Percentiles rank a stretch among this genome's conserved stretches.
These are phyloP conservation scores for Nitzschia palea DNA, from an alignment of 108 stramenopile genomes.

Conservation along the genomic window DNA sequence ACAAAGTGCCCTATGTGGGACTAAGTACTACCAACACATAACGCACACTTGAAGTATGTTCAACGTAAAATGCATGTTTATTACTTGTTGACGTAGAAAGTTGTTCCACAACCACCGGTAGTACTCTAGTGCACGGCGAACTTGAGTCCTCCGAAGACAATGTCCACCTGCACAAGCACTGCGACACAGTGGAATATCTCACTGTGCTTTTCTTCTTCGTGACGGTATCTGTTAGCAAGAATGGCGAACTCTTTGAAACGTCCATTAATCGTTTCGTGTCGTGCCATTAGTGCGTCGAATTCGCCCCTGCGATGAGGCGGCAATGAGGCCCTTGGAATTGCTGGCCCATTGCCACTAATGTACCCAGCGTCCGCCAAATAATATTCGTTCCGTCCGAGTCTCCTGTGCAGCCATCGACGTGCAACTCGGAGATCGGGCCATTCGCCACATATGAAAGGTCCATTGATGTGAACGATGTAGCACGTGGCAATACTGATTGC, in stretches of 20 bases:
- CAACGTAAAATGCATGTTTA: no score
- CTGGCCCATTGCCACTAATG: neutral
- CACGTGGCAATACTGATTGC: constrained; percentile 28
- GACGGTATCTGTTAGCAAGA: constrained; percentile 4
- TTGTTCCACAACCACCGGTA: no score
- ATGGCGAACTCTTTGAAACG: constrained; percentile 29
- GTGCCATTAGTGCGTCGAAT: neutral
- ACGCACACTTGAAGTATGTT: no score
- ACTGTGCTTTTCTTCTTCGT: neutral
- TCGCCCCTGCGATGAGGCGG: neutral
- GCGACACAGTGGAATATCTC: neutral
- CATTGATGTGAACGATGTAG: constrained; percentile 30
- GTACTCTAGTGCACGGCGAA: no score
- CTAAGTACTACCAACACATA: no score
- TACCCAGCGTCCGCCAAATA: constrained; percentile 27
- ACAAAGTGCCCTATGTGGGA: no score
- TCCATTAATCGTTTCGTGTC: constrained; percentile 30
- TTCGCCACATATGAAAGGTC: constrained; percentile 16
- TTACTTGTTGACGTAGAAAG: no score
- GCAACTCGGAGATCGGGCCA: constrained; percentile 21
- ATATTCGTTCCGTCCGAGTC: constrained; percentile 3
- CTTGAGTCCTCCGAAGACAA: neutral
- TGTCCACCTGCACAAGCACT: constrained; percentile 2
- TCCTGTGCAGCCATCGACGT: neutral
- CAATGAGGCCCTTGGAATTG: neutral